These are phyloP conservation scores for Beauveria pseudobassiana DNA, from an alignment of 2,329 filamentous ascomycete species.

Conservation along the genomic window DNA sequence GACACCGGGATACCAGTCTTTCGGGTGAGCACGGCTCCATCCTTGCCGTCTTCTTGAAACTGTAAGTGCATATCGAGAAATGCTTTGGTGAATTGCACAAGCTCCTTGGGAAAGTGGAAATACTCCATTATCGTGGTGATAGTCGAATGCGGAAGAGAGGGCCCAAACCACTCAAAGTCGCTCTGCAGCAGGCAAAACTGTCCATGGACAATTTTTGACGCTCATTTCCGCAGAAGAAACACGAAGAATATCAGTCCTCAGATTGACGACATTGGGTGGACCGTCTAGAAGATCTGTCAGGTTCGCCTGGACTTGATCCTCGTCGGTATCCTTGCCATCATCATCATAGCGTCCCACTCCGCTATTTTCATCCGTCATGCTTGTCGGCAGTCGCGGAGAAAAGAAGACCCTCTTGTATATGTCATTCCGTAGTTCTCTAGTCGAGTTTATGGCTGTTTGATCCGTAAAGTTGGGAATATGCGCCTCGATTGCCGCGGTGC, in stretches of 20 bases:
- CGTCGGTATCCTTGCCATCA: slow-evolving; percentile 27
- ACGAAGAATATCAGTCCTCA: slow-evolving; percentile 9
- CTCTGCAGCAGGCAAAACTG: slow-evolving; percentile 36
- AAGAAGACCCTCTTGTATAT: background rate
- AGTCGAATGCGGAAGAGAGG: slow-evolving; percentile 48
- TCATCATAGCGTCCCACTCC: slow-evolving; percentile 23
- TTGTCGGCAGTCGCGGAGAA: slow-evolving; percentile 33
- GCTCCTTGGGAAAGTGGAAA: slow-evolving; percentile 40
- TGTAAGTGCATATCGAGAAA: slow-evolving; percentile 32
- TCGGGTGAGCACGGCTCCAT: slow-evolving; percentile 21
- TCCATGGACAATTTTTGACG: slow-evolving; percentile 1
- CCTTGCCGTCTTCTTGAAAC: slow-evolving; percentile 6
- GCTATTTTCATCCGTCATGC: slow-evolving; percentile 26
- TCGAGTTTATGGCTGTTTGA: background rate
- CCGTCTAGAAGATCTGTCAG: background rate
- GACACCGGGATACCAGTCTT: slow-evolving; percentile 49
- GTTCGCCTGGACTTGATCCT: slow-evolving; percentile 22
- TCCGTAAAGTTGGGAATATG: background rate
- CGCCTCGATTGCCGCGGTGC: background rate
- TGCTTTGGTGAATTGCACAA: background rate
- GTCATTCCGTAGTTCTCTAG: background rate
- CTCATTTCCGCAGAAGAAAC: slow-evolving; percentile 8
- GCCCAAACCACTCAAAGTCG: slow-evolving; percentile 52
- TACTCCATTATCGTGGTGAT: slow-evolving; percentile 46
- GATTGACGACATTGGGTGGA: background rate